A percentile compares a stretch with the other conserved stretches of the same genome.
Conservation (phyloP, 2,329 filamentous ascomycete genomes). For the Clathrospora elynae region DNA sequence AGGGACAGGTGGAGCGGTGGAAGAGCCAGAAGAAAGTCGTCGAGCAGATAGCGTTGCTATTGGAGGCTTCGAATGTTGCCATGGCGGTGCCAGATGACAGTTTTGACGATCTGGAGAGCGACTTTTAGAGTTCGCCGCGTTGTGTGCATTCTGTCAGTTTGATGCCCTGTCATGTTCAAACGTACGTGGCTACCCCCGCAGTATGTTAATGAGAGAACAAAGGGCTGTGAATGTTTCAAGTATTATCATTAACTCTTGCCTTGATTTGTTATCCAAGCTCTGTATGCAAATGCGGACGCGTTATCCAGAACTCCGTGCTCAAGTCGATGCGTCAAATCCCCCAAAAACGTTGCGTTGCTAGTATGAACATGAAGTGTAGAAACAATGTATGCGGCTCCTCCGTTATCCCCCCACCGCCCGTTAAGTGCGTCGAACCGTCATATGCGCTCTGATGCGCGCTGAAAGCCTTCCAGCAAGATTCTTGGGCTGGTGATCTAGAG, state of each 20-base stretch:
- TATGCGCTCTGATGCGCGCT: conserved; percentile 2
- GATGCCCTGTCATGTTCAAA: too few relatives aligned
- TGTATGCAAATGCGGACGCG: not conserved
- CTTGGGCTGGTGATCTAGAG: conserved; percentile 7
- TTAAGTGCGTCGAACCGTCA: too few relatives aligned
- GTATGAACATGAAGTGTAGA: conserved; percentile 1
- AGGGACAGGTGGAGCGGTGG: conserved; percentile 31
- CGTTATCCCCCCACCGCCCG: too few relatives aligned
- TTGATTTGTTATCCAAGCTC: not conserved
- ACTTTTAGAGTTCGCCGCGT: conserved; percentile 19
- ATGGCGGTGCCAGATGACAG: conserved; percentile 33
- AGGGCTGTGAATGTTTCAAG: too few relatives aligned
- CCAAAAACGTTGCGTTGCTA: conserved; percentile 1
- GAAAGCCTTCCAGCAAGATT: not conserved
- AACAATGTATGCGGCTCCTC: not conserved
- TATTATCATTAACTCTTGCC: conserved; percentile 9
- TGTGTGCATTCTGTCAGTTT: too few relatives aligned
- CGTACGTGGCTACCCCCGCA: too few relatives aligned
- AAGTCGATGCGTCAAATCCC: not conserved
- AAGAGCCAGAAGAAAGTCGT: conserved; percentile 23
- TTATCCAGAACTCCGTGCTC: conserved; percentile 2
- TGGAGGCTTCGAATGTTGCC: conserved; percentile 26
- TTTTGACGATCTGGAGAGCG: conserved; percentile 29
- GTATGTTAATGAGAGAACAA: too few relatives aligned
- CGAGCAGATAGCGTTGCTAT: conserved; percentile 23